phyloP scores from a whole-genome alignment of 306 rosid species.

The Lathyrus sativus region DNA sequence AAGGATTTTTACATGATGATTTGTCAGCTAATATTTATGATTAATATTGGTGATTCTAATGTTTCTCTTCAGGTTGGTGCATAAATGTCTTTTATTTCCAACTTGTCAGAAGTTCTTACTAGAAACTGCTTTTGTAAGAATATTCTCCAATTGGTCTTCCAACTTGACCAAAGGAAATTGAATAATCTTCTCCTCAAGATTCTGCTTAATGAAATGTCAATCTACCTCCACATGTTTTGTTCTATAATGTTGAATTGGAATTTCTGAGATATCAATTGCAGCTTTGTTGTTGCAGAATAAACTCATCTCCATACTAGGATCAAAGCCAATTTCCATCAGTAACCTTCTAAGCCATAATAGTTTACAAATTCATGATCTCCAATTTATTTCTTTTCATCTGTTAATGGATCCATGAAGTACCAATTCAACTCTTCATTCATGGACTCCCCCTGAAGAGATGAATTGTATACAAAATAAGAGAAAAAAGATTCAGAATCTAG shows the following conservation, averaged over 20 bases:
- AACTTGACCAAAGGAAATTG: not conserved
- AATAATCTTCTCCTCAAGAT: not conserved
- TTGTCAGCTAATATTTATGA: not conserved
- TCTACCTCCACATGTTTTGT: not conserved
- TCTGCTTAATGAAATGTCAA: no score
- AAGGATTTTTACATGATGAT: not conserved
- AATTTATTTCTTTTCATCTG: not conserved
- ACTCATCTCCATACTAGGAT: not conserved
- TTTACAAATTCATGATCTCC: not conserved
- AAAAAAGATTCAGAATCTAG: not conserved
- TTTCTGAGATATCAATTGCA: not conserved
- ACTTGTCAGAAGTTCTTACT: not conserved
- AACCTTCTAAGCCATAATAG: not conserved
- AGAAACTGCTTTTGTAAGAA: not conserved
- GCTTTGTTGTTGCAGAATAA: not conserved
- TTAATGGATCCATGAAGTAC: not conserved
- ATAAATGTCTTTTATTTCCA: not conserved
- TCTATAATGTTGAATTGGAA: not conserved
- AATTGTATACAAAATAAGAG: not conserved
- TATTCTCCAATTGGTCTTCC: constrained; percentile 1
- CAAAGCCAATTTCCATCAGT: not conserved
- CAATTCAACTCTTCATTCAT: not conserved
- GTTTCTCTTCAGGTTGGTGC: not conserved
- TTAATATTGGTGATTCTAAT: not conserved
- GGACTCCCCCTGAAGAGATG: not conserved